Conservation (phyloP, 2,329 filamentous ascomycete genomes). For the Exophiala oligosperma region DNA sequence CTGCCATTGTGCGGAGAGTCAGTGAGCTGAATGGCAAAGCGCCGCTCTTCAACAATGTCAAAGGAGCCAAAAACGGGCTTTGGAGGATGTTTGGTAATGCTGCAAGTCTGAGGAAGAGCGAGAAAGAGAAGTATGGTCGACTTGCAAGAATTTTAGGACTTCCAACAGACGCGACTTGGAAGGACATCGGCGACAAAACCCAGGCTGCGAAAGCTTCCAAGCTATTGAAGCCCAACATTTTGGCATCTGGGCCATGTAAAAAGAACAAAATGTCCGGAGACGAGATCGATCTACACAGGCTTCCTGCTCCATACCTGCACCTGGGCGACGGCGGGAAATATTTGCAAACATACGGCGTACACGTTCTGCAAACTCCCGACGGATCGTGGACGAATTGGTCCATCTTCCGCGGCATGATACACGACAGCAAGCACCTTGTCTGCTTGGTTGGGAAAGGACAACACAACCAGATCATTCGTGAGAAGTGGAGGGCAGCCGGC, state of each 20-base stretch:
- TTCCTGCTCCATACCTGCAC: constrained; percentile 48
- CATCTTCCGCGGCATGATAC: constrained; percentile 47
- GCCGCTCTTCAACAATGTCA: constrained; percentile 55
- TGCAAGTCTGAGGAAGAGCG: constrained; percentile 37
- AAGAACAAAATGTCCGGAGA: constrained; percentile 38
- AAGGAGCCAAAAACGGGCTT: constrained; percentile 47
- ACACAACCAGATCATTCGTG: constrained; percentile 48
- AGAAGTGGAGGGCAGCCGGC: constrained; percentile 49
- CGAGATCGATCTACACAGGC: constrained; percentile 44
- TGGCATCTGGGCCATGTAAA: constrained; percentile 45
- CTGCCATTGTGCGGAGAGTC: constrained; percentile 49
- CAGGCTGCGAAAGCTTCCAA: constrained; percentile 35
- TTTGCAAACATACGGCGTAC: constrained; percentile 53
- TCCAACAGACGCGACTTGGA: constrained; percentile 38
- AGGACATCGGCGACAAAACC: constrained; percentile 47
- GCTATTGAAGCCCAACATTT: constrained; percentile 36
- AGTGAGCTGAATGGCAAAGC: constrained; percentile 50
- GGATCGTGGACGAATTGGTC: constrained; percentile 47
- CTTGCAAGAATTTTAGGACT: constrained; percentile 46
- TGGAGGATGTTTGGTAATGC: constrained; percentile 51
- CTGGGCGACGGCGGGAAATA: constrained; percentile 51
- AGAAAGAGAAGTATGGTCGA: constrained; percentile 41
- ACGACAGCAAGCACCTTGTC: constrained; percentile 43
- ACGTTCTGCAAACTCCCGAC: constrained; percentile 48
- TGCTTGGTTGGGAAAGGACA: constrained; percentile 48